Evolutionary conservation across 176 grass and related monocot genomes (phyloP), one percentile per base, ranked within the genome.

Genomic region (Ananas comosus): DNA sequence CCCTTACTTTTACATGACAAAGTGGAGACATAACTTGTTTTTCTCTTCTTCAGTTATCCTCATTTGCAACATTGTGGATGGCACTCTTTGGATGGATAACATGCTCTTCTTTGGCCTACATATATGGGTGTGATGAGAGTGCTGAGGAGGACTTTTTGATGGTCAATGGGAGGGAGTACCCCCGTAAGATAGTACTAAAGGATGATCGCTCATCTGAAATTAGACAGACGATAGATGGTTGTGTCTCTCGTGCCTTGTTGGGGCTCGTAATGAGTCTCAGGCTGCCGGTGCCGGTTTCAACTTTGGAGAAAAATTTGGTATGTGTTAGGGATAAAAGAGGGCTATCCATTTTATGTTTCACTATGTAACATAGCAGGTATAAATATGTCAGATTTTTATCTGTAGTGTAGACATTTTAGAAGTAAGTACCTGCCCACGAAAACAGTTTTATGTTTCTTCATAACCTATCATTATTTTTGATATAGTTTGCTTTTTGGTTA

Each of bases 241-340:
- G 78, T 58, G 70, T 93, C 25, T 93, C 71, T 68, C 88, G 86
- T 23, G 76, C 80, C 0, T 48, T 99, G 72, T 82, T 85, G 12
- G 80, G 81, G 17, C 80, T 91, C 71, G 51, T 86, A 56, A 81
- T 50, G 64, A 82, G 88, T 76, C 63, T 93, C 70, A 85, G 63
- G 69, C 42, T 99, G 58, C 74, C 73, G 49, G 73, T 80, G 12
- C 89, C 89, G 3, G 66, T 99, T 65, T 99, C 94, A 11, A 86
- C 83, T 68, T 69, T 99, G 79, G 93, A 93, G 84, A 86, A 77
- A 67, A 79, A 70, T 88, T 66, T 99, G 89, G 89, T 93, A 93
- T 50, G 86, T 27, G 17, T 51, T 58, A 28, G 65, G 12, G 33
- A 42, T 42, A 42, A 42, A 42, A 42, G 4, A 42, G 33, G 33